Percentiles rank a stretch among this genome's conserved stretches.
Evolutionary conservation across 2,329 filamentous ascomycete genomes (phyloP).

Genomic region (Fusarium sp.): DNA sequence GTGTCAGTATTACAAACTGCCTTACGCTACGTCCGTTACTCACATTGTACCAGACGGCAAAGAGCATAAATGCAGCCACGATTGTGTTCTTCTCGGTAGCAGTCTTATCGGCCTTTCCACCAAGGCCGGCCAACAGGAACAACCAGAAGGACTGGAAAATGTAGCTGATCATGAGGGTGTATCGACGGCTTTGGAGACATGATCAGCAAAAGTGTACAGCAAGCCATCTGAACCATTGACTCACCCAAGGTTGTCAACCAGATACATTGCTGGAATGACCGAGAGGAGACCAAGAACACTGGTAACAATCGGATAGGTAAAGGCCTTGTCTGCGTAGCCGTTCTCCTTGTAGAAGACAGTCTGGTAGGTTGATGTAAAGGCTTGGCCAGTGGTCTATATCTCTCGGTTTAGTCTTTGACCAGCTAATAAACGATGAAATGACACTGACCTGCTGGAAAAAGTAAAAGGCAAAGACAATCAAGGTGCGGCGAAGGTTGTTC

Average conservation of each 20-base stretch:
- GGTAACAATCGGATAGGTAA: conserved; percentile 22
- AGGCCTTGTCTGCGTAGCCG: conserved; percentile 18
- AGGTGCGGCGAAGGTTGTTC: not conserved
- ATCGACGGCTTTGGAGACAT: not conserved
- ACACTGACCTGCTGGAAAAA: not conserved
- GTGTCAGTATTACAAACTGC: not conserved
- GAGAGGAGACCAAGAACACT: conserved; percentile 8
- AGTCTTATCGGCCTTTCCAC: conserved; percentile 2
- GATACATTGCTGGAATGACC: conserved; percentile 20
- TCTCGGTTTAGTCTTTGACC: not conserved
- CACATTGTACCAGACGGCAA: not conserved
- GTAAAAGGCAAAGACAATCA: not conserved
- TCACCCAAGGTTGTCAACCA: conserved; percentile 23
- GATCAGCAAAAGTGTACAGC: not conserved
- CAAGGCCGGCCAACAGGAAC: conserved; percentile 6
- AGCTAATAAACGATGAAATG: no score
- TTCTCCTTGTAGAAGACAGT: conserved; percentile 37
- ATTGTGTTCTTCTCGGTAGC: not conserved
- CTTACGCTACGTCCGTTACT: not conserved
- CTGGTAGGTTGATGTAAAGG: conserved; percentile 37
- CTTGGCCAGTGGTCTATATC: conserved; percentile 30
- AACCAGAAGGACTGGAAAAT: conserved; percentile 15
- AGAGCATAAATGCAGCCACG: not conserved
- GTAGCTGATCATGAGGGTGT: conserved; percentile 3
- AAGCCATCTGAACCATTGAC: not conserved